phyloP scores from a whole-genome alignment of 2,329 filamentous ascomycete species.

The Xylogone sp. region DNA sequence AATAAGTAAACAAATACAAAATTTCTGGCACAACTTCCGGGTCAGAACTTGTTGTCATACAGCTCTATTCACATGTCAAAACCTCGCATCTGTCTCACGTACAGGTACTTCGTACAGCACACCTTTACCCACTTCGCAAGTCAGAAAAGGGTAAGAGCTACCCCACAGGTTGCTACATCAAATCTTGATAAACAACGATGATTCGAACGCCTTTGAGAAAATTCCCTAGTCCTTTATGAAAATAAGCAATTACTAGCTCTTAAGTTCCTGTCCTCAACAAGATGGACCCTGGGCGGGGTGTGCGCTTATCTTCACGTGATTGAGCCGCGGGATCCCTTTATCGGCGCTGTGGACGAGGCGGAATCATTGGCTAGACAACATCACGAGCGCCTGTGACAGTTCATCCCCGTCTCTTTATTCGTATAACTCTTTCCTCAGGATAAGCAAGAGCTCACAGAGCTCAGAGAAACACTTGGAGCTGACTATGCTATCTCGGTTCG shows the following conservation, averaged over 20 bases:
- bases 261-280: background rate
- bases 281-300: conserved; percentile 2
- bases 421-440: background rate
- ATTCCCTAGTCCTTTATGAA: no score
- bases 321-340: conserved; percentile 20
- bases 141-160: no score
- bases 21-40: no score
- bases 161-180: no score
- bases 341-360: background rate
- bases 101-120: no score
- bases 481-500: background rate
- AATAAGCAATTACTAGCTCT: background rate
- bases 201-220: no score
- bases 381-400: background rate
- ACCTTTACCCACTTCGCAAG: no score
- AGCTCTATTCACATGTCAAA: no score
- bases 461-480: background rate
- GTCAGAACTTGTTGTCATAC: no score
- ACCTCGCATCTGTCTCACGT: no score
- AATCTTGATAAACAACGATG: no score
- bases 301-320: conserved; percentile 23
- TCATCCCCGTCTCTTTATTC: background rate
- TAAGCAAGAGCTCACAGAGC: background rate
- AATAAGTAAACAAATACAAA: no score
- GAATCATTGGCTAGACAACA: background rate